Base-by-base conservation (phyloP, 192 early-diverging fungal species). In the Dissophora ornata region DNA sequence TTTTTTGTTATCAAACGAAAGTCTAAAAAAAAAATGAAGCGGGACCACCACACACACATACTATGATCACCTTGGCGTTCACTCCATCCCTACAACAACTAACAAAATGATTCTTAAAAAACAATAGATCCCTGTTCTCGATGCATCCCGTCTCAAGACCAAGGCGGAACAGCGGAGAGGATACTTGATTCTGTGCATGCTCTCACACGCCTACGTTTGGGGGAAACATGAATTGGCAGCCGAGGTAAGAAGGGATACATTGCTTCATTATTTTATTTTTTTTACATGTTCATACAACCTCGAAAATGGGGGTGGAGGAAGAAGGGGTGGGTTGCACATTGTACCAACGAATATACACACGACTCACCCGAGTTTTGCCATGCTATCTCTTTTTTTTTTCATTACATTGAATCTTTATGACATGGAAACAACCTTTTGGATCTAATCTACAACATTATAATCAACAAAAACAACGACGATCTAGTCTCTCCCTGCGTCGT, bases 141-240 rank as follows among this genome's bases (percentile, higher is more conserved):
- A 87, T 68, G 85, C 86, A 4, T 79, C 75, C 42, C 82, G 67
- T 9, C 85, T 96, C 30, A 58, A 69, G 36, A 89, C 83, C 3
- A 70, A 80, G 46, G 82, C 87, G 45, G 95, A 98, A 81, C 91
- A 88, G 68, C 87, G 90, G 56, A 85, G 97, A 47, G 96, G 92
- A n/a, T 97, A 94, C 64, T 66, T 92, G 24, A 85, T 97, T 26
- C 82, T 97, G 16, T 92, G 91, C 32, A 92, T 96, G 74, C 82
- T 99, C 50, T 93, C 92, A 6, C 96, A 97, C 63, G 93, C 91
- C 15, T 97, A 92, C 79, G 89, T 99, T 4, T 96, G 95, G 94
- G 93, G 95, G 21, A 91, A 94, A 49, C 90, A 90, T 57, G 90
- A 93, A 38, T 79, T 80, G 24, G 83, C 83, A 25, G 87, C 84